Base-by-base conservation (phyloP, 1,139 yeast species). In the Hyphopichia pseudoburtonii region DNA sequence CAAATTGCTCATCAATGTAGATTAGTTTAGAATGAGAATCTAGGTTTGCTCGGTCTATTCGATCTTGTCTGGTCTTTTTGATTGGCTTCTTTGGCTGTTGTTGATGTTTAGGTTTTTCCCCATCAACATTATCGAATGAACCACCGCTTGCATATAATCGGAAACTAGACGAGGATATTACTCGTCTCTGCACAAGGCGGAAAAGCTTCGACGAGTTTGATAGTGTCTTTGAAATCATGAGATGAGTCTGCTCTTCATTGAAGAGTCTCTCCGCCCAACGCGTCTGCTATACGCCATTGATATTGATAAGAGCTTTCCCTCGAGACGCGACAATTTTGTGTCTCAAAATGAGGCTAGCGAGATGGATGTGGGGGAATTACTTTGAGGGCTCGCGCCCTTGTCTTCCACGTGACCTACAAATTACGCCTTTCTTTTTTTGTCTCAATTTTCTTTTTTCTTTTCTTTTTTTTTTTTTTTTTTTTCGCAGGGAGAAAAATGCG, bases 1-100 rank as follows among this genome's bases (percentile, higher is more conserved):
- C 39, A 42, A 57, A 67, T 21, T 56, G 48, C 12, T 50, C 46
- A 43, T 69, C 70, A 7, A 70, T 37, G 15, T 52, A 51, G 34
- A 52, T 54, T 28, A 67, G 48, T 36, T 58, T 55, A 25, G 61
- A 48, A 31, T 56, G 62, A 23, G 57, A 49, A 10, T 36, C 42
- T 52, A 53, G 50, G 33, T 61, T 60, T 22, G 46, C 43, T 19
- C 47, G 42, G 33, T 54, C 56, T 12, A 62, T 57, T 34, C 46
- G 50, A 36, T 64, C 61, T 33, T 56, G 59, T 19, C 66, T 46
- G 4, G 62, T 45, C 4, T 19, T 36, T 30, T 40, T 42, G 17
- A 37, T 25, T 30, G 28, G 27, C 6, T 26, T 21, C 10, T 21
- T 7, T 5, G 7, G 17, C 27, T 37, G 30, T 5, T 11, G 15